Conservation (phyloP, 1,284 basidiomycete species). For the Melampsora abietis-canadensis region DNA sequence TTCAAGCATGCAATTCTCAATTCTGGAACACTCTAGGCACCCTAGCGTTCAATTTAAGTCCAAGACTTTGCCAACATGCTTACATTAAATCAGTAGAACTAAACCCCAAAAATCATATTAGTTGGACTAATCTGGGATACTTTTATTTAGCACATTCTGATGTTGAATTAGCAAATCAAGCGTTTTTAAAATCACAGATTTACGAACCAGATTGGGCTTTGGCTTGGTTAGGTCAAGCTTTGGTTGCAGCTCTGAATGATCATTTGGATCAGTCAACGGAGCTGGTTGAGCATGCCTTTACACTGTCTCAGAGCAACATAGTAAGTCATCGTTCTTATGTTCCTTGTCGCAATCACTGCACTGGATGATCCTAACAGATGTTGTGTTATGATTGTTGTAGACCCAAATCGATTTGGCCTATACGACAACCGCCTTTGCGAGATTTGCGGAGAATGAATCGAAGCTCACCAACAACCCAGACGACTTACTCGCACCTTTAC, state of each 20-base stretch:
- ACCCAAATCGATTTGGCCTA: constrained; percentile 36
- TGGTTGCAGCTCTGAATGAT: constrained; percentile 69
- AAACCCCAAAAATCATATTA: constrained; percentile 62
- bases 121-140: constrained; percentile 87
- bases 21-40: constrained; percentile 82
- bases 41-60: constrained; percentile 66
- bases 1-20: constrained; percentile 68
- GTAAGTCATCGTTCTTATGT: constrained; percentile 57
- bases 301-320: constrained; percentile 64
- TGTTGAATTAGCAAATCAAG: constrained; percentile 76
- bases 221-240: constrained; percentile 91
- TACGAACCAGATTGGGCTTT: constrained; percentile 83
- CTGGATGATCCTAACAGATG: neutral
- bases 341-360: neutral
- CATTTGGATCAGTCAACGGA: constrained; percentile 65
- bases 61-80: constrained; percentile 79
- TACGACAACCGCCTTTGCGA: constrained; percentile 16
- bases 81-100: constrained; percentile 85
- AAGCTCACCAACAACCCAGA: constrained; percentile 6
- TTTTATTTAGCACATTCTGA: constrained; percentile 83
- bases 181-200: constrained; percentile 80
- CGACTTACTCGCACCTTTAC: constrained; percentile 16
- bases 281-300: constrained; percentile 77
- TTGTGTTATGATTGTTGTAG: neutral
- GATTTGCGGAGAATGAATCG: constrained; percentile 9